These are phyloP conservation scores for Dryadomyces quercus-mongolicae DNA, from an alignment of 2,329 filamentous ascomycete genomes.

Conservation along the genomic window DNA sequence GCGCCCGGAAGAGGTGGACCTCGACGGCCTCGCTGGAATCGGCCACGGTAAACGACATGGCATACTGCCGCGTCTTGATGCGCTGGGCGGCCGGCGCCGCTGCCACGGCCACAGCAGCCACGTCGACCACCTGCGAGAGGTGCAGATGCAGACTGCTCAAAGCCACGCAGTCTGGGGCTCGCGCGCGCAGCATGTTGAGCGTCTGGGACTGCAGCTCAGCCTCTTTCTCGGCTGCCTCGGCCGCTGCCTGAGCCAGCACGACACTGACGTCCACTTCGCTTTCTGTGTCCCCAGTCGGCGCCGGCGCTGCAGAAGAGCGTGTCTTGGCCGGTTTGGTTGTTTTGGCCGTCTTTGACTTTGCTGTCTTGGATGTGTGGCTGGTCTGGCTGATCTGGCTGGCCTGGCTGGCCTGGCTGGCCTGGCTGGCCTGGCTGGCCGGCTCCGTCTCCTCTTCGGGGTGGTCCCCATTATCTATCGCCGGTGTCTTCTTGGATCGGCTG, in stretches of 20 bases:
- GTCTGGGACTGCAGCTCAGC: not conserved
- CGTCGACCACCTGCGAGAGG: slow-evolving; percentile 35
- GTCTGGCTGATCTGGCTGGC: not conserved
- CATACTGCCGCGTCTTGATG: slow-evolving; percentile 45
- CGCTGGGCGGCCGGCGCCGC: slow-evolving; percentile 31
- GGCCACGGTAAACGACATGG: slow-evolving; percentile 44
- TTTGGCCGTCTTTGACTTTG: not conserved
- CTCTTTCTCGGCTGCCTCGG: not conserved
- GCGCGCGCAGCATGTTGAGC: slow-evolving; percentile 28
- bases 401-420: not conserved
- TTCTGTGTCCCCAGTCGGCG: not conserved
- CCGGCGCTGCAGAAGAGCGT: not conserved
- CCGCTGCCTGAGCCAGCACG: not conserved
- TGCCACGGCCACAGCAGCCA: slow-evolving; percentile 42
- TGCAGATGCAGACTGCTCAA: slow-evolving; percentile 40
- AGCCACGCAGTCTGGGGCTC: slow-evolving; percentile 38
- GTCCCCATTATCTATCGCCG: too few relatives aligned
- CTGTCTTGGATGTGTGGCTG: not conserved
- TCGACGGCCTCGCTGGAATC: slow-evolving; percentile 37
- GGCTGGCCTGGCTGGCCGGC: not conserved
- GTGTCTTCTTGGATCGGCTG: too few relatives aligned
- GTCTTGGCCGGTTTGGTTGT: slow-evolving; percentile 2
- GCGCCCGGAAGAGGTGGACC: slow-evolving; percentile 46
- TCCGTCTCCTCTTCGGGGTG: too few relatives aligned
- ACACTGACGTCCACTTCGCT: not conserved